A percentile compares a stretch with the other conserved stretches of the same genome.
Conservation (phyloP, 176 grass and related monocot genomes). For the Oryza glaberrima region DNA sequence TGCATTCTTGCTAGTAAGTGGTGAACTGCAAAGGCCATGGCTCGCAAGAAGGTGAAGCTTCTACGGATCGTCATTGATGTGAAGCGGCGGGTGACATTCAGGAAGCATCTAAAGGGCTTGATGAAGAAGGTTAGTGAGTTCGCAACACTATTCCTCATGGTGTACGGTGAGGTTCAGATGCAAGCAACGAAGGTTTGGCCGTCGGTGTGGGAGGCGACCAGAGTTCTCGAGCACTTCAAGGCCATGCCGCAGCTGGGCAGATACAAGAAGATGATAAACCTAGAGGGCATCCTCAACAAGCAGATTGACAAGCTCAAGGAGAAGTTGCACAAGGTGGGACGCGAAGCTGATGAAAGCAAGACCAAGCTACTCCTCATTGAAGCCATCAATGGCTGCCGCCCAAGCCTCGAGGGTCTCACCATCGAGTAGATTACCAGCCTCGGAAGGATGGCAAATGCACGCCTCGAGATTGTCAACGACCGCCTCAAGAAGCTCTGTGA, state of each 20-base stretch:
- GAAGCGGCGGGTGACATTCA: constrained; percentile 30
- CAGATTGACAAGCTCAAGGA: constrained; percentile 35
- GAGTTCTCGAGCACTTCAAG: constrained; percentile 29
- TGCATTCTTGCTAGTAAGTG: background rate
- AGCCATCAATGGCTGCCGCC: constrained; percentile 3
- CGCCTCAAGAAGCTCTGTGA: background rate
- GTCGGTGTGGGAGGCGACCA: background rate
- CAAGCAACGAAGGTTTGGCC: constrained; percentile 44
- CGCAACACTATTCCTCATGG: constrained; percentile 41
- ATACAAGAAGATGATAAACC: constrained; percentile 52
- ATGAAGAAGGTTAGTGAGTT: constrained; percentile 60
- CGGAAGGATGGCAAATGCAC: background rate
- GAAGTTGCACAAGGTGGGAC: constrained; percentile 36
- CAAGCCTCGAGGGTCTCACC: background rate
- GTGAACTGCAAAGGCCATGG: background rate
- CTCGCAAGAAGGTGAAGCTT: constrained; percentile 47
- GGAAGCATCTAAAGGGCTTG: constrained; percentile 43
- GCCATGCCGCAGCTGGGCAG: constrained; percentile 21
- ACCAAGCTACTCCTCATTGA: constrained; percentile 34
- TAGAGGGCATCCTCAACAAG: constrained; percentile 39
- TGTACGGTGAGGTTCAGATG: constrained; percentile 27
- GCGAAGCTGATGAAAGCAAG: constrained; percentile 33
- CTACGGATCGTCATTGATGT: constrained; percentile 40
- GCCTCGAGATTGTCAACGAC: background rate
- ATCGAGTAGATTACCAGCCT: constrained; percentile 12